phyloP scores from a whole-genome alignment of 768 basidiomycete species.

The Rhizopogon vulgaris region DNA sequence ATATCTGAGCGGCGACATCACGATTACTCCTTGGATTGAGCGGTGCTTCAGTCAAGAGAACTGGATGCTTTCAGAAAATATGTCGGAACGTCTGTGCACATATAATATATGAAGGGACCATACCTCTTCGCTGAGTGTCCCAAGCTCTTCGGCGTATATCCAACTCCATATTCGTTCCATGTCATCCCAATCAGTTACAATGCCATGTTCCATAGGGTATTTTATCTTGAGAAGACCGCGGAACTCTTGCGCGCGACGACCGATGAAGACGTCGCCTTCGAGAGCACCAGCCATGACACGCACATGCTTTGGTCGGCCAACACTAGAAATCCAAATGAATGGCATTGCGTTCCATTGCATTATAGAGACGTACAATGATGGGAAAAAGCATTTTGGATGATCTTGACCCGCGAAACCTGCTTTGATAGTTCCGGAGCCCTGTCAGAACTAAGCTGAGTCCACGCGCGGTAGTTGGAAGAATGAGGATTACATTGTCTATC shows the following conservation, averaged over 20 bases:
- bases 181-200: constrained; percentile 99
- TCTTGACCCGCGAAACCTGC: constrained; percentile 99
- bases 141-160: constrained; percentile 94
- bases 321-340: constrained; percentile 41
- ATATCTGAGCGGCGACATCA: constrained; percentile 95
- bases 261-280: constrained; percentile 96
- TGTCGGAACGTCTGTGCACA: not conserved
- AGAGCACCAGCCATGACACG: constrained; percentile 97
- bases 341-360: constrained; percentile 16
- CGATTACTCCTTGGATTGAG: constrained; percentile 95
- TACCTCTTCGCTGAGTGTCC: constrained; percentile 96
- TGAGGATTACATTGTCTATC: constrained; percentile 82
- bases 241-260: constrained; percentile 90
- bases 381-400: constrained; percentile 99
- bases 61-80: constrained; percentile 71
- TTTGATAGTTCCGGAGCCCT: constrained; percentile 99
- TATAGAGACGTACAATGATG: constrained; percentile 79
- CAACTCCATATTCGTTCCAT: constrained; percentile 99
- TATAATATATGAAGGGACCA: constrained; percentile 9
- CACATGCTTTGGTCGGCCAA: constrained; percentile 95
- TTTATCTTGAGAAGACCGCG: constrained; percentile 95
- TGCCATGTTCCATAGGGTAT: constrained; percentile 99
- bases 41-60: constrained; percentile 94
- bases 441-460: constrained; percentile 20
- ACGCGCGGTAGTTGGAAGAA: constrained; percentile 13